Base-by-base conservation (phyloP, 129 eudicot species). In the Tagetes erecta region DNA sequence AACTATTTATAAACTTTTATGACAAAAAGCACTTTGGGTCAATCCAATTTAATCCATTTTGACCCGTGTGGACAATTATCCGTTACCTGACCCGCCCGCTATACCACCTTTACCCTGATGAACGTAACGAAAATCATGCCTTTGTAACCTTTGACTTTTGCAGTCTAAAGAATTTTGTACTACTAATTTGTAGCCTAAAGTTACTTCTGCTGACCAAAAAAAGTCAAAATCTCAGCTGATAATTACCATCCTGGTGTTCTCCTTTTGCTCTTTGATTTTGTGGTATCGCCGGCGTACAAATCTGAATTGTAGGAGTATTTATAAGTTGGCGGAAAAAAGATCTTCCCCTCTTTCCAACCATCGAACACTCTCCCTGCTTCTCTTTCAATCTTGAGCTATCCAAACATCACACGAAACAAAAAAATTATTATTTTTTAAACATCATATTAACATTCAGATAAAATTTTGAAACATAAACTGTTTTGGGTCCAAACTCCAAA, bases 161-260 rank as follows among this genome's bases (percentile, higher is more conserved):
- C 33, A 58, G n/a, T 69, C 51, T 46, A 69, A 46, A 45, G 1
- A 3, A 5, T 27, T 59, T 36, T 68, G 27, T 20, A 20, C 50
- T 57, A 3, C 39, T 38, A 5, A 36, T 47, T 70, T 38, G 71
- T 36, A 70, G 70, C 10, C 52, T 40, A 37, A 36, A 77, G 46
- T 68, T 57, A 46, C 40, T 30, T 46, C 34, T 57, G 27, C 42
- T 45, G 69, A 68, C 62, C 41, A 37, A 51, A 1, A 31, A 63
- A 60, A 69, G 70, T 69, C 36, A 11, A 70, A 70, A 30, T 34
- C 46, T 27, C 1, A 69, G 58, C n/a, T 50, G 44, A 72, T 50
- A 37, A 72, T 72, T 86, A 86, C 91, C 91, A 86, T 58, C 87
- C 91, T 39, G 91, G 91, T 8, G 91, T 83, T 83, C 91, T 83